A percentile compares a stretch with the other conserved stretches of the same genome.
These are phyloP conservation scores for Nicotiana noctiflora DNA, from an alignment of 257 asterid genomes.

Conservation along the genomic window DNA sequence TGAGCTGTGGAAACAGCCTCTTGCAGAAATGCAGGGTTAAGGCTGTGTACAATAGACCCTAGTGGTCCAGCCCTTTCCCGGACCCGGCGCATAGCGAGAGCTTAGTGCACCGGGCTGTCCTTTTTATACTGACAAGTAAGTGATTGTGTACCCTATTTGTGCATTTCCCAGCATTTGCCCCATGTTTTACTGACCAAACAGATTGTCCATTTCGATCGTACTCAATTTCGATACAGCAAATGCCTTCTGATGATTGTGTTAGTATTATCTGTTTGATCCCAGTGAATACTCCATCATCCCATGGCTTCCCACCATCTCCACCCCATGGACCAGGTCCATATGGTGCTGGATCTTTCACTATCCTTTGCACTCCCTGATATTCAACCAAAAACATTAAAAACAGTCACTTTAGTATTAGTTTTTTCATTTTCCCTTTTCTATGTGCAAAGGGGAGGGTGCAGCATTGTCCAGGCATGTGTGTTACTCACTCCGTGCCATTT, in stretches of 20 bases:
- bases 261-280: slow-evolving; percentile 65
- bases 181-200: slow-evolving; percentile 81
- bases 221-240: slow-evolving; percentile 60
- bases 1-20: no score
- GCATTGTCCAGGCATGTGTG: background rate
- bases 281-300: slow-evolving; percentile 83
- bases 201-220: slow-evolving; percentile 86
- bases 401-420: background rate
- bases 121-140: background rate
- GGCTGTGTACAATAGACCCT: no score
- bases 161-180: slow-evolving; percentile 42
- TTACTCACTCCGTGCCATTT: background rate
- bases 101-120: no score
- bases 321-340: slow-evolving; percentile 93
- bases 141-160: slow-evolving; percentile 38
- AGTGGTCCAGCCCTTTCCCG: no score
- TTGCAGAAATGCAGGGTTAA: no score
- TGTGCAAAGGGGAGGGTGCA: background rate
- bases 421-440: background rate
- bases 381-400: background rate
- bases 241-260: slow-evolving; percentile 38
- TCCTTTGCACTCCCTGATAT: slow-evolving; percentile 30
- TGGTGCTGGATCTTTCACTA: slow-evolving; percentile 63
- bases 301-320: slow-evolving; percentile 76
- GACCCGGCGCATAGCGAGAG: no score